Evolutionary conservation across 805 yeast species (phyloP), one percentile per base, ranked within the genome.

Genomic region (Starmera dryadoides): DNA sequence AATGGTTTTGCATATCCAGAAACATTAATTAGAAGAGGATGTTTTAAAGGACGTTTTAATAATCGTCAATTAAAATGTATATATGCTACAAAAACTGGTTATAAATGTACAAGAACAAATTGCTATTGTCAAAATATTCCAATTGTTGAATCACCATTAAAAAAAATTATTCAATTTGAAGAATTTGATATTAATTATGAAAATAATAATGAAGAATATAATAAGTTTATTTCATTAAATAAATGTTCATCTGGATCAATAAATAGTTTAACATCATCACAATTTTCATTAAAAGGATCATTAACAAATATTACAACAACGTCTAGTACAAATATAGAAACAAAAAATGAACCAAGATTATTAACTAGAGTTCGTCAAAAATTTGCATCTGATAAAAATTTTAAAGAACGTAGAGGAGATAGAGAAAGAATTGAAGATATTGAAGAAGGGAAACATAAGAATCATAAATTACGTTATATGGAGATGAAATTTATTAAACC

Each of bases 41-140:
- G 45, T 26, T 60, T 58, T 42, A 56, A 43, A 37, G 63, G 63
- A 1, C 18, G 33, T 6, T 44, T 42, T 23, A 64, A 62, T 38
- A 49, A 49, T 28, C 43, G 65, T 17, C 48, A 42, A 17, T 14
- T 44, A 8, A 35, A 54, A 15, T 58, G 66, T 42, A 20, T 34
- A 20, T 29, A n/a, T 8, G 16, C 16, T 39, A 39, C 14, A n/a
- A 20, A 30, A 22, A 19, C 14, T 33, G 21, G 18, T 35, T 31
- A 41, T 31, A 23, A 45, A 30, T 35, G 35, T 26, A 8, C 33
- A 22, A 25, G 37, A 35, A 21, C 14, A 9, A 22, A 30, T 19
- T 46, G 52, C 35, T 41, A 39, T 34, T 49, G 47, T 15, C 21
- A 40, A 11, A 26, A 42, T 23, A 25, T 45, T 6, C 41, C 49